Conservation (phyloP, 495 filamentous ascomycete species). For the Daldinia childiae region DNA sequence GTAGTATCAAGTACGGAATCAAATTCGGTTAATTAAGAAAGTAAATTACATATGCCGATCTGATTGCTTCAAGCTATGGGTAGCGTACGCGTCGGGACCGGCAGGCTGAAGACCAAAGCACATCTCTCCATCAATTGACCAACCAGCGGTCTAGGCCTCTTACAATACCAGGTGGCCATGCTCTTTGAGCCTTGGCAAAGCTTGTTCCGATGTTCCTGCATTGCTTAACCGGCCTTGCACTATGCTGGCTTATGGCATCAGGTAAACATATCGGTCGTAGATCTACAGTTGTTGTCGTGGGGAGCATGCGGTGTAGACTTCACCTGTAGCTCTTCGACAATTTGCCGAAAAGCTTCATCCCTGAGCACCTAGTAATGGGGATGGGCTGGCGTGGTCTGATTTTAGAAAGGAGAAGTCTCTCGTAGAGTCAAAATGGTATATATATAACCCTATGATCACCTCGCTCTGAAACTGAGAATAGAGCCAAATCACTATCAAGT, state of each 20-base stretch:
- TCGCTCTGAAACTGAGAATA: not conserved
- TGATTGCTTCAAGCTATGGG: constrained; percentile 50
- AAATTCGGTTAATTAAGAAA: constrained; percentile 27
- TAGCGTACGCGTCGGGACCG: constrained; percentile 55
- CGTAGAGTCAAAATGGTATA: constrained; percentile 17
- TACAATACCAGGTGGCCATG: constrained; percentile 13
- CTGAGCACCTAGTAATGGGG: constrained; percentile 5
- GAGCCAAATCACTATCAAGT: constrained; percentile 1
- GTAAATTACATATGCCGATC: constrained; percentile 50
- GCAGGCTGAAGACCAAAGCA: constrained; percentile 56
- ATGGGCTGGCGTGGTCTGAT: not conserved
- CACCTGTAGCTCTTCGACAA: constrained; percentile 6
- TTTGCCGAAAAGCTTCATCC: constrained; percentile 24
- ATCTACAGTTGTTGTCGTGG: constrained; percentile 11
- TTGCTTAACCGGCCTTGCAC: constrained; percentile 10
- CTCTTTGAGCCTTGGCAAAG: constrained; percentile 37
- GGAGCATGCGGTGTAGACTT: constrained; percentile 8
- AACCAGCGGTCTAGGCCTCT: constrained; percentile 16
- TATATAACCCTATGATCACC: constrained; percentile 23
- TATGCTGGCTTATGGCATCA: constrained; percentile 8
- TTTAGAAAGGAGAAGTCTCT: constrained; percentile 3
- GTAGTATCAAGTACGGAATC: constrained; percentile 22
- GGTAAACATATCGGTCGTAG: constrained; percentile 3
- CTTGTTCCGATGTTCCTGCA: constrained; percentile 34
- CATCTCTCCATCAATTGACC: constrained; percentile 54